These are phyloP conservation scores for Salix arbutifolia DNA, from an alignment of 345 rosid species.

Conservation along the genomic window DNA sequence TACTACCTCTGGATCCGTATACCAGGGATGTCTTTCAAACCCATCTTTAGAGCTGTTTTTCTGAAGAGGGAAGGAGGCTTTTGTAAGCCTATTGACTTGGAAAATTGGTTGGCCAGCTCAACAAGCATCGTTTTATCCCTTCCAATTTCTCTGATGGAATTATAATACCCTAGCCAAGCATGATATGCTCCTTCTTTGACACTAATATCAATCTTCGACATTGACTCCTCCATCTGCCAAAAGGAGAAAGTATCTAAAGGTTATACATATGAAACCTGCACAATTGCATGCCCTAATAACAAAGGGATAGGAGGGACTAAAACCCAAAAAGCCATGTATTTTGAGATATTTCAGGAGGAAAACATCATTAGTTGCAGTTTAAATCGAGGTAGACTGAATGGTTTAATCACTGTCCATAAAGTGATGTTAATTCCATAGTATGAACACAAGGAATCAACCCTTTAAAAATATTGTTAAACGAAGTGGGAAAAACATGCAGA, in stretches of 20 bases:
- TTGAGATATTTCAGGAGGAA: background rate
- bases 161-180: slow-evolving; percentile 94
- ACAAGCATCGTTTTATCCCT: slow-evolving; percentile 83
- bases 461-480: background rate
- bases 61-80: slow-evolving; percentile 72
- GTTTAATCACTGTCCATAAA: background rate
- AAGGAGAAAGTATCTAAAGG: slow-evolving; percentile 9
- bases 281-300: background rate
- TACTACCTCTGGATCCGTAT: slow-evolving; percentile 43
- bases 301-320: background rate
- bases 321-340: background rate
- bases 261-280: background rate
- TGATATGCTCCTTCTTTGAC: slow-evolving; percentile 93
- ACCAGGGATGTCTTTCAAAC: slow-evolving; percentile 77
- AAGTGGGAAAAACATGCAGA: background rate
- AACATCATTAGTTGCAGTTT: background rate
- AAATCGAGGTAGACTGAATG: background rate
- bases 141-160: slow-evolving; percentile 76
- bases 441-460: background rate
- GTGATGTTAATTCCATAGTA: background rate
- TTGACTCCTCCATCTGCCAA: slow-evolving; percentile 58
- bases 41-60: slow-evolving; percentile 91
- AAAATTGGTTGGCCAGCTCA: slow-evolving; percentile 72
- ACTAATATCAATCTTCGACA: slow-evolving; percentile 68
- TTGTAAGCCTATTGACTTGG: slow-evolving; percentile 72